A percentile compares a stretch with the other conserved stretches of the same genome.
Evolutionary conservation across 2,329 filamentous ascomycete genomes (phyloP).

Genomic region (Colletotrichum paranaense): DNA sequence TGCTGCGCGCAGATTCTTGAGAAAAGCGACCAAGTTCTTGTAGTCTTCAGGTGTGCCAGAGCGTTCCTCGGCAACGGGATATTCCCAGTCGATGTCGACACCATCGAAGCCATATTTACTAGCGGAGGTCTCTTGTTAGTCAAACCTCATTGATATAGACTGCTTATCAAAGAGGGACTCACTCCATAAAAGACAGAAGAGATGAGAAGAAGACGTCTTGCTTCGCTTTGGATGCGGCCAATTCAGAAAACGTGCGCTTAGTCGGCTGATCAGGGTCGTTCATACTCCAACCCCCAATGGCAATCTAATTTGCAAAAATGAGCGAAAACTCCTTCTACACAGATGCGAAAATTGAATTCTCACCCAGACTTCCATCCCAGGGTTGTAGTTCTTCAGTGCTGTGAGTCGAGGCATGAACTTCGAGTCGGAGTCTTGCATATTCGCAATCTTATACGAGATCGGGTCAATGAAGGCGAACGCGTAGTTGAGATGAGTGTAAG

Average conservation of each 20-base stretch:
- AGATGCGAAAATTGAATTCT: too few species aligned
- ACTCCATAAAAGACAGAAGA: not conserved
- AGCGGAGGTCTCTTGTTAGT: not conserved
- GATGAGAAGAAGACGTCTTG: too few species aligned
- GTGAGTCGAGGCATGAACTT: conserved; percentile 36
- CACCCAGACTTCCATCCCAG: too few species aligned
- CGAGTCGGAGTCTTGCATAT: not conserved
- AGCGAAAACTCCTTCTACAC: too few species aligned
- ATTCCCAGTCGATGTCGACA: conserved; percentile 59
- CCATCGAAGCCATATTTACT: conserved; percentile 54
- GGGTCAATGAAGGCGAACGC: conserved; percentile 42
- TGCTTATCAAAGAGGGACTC: too few species aligned
- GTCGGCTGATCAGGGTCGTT: too few species aligned
- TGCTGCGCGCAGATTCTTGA: not conserved
- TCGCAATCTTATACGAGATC: conserved; percentile 16
- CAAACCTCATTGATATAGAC: not conserved
- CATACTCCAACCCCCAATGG: too few species aligned
- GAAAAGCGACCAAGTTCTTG: not conserved
- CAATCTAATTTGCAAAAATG: too few species aligned
- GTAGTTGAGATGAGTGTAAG: conserved; percentile 48
- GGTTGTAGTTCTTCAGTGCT: conserved; percentile 23
- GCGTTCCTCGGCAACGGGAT: conserved; percentile 36
- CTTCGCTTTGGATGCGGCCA: too few species aligned
- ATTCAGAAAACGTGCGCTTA: too few species aligned
- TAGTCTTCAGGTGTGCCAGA: too few species aligned